Evolutionary conservation across 202 grass and related monocot species (phyloP).

Genomic region (Digitaria exilis): DNA sequence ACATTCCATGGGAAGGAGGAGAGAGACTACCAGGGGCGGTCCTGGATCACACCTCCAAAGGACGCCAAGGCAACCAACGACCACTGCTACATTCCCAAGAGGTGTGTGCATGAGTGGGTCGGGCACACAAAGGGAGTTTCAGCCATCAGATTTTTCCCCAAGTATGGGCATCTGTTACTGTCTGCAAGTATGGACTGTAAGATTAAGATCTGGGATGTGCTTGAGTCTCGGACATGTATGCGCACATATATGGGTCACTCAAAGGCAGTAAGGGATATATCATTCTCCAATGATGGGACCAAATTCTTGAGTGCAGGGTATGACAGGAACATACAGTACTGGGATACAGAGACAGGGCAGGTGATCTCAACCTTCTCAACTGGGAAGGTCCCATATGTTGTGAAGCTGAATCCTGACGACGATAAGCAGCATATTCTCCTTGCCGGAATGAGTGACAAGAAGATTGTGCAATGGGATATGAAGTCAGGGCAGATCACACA

Average conservation of each 20-base stretch:
- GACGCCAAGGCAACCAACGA: conserved; percentile 82
- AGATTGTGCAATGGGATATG: conserved; percentile 99
- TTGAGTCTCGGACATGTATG: conserved; percentile 83
- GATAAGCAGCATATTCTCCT: conserved; percentile 98
- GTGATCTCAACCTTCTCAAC: conserved; percentile 97
- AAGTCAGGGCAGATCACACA: conserved; percentile 91
- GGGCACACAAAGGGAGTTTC: conserved; percentile 99
- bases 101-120: conserved; percentile 88
- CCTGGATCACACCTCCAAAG: conserved; percentile 95
- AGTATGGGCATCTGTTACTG: conserved; percentile 81
- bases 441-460: conserved; percentile 98
- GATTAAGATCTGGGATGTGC: conserved; percentile 97
- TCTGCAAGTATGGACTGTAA: conserved; percentile 98
- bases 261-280: conserved; percentile 93
- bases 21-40: conserved; percentile 90
- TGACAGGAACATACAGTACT: conserved; percentile 96
- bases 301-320: conserved; percentile 97
- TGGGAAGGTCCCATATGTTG: conserved; percentile 90
- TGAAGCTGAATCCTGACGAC: conserved; percentile 93
- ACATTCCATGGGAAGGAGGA: conserved; percentile 98
- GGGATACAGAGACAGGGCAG: conserved; percentile 97
- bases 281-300: conserved; percentile 80
- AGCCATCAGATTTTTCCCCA: conserved; percentile 86
- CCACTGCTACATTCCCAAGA: conserved; percentile 95
- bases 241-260: conserved; percentile 97